Conservation (phyloP, 805 yeast species). For the Lipomyces starkeyi region DNA sequence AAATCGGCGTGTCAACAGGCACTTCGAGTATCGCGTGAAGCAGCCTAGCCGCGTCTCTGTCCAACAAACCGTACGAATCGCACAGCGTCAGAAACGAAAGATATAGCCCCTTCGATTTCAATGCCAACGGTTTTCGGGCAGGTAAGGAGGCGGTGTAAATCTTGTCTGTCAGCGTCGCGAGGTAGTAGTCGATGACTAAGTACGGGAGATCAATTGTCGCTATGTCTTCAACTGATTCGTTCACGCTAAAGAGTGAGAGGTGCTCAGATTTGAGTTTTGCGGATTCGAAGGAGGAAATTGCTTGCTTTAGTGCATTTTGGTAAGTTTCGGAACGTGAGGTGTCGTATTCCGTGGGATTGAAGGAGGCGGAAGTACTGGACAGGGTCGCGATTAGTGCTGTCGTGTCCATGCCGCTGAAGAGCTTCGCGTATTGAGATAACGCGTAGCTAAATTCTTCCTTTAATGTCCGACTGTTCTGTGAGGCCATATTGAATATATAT, state of each 20-base stretch:
- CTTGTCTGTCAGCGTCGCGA: conserved; percentile 53
- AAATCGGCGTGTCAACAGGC: conserved; percentile 25
- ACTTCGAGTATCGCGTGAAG: conserved; percentile 22
- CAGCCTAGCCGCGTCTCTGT: conserved; percentile 8
- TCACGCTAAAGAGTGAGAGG: conserved; percentile 69
- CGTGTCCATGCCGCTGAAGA: conserved; percentile 15
- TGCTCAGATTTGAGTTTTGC: conserved; percentile 40
- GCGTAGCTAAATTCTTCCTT: conserved; percentile 32
- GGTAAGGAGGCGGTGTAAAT: conserved; percentile 21
- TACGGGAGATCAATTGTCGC: conserved; percentile 61
- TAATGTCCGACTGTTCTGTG: conserved; percentile 21
- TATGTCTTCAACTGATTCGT: conserved; percentile 74
- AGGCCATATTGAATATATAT: neutral
- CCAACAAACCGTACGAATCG: conserved; percentile 30
- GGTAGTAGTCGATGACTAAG: conserved; percentile 62
- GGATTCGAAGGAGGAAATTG: conserved; percentile 21
- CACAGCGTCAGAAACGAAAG: conserved; percentile 23
- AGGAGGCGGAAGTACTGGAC: neutral
- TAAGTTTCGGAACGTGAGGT: conserved; percentile 18
- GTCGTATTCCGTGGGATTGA: conserved; percentile 2
- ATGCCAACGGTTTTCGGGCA: conserved; percentile 26
- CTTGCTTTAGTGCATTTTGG: conserved; percentile 17
- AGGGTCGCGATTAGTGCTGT: conserved; percentile 2
- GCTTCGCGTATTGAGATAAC: conserved; percentile 18
- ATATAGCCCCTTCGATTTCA: conserved; percentile 27